These are phyloP conservation scores for Lasiosphaeria ovina DNA, from an alignment of 495 filamentous ascomycete genomes.

Conservation along the genomic window DNA sequence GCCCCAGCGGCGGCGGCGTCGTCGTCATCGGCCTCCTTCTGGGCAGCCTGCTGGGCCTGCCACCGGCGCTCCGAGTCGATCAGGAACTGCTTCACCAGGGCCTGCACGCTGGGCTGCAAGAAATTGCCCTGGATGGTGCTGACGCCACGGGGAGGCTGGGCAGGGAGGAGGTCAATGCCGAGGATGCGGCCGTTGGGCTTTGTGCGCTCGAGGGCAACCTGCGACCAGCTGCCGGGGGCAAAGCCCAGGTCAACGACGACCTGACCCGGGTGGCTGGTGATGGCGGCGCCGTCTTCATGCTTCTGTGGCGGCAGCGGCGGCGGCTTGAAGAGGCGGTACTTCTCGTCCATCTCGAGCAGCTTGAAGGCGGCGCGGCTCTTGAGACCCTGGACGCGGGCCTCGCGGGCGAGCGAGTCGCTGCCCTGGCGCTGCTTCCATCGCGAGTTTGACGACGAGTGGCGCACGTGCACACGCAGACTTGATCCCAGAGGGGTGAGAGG, in stretches of 20 bases:
- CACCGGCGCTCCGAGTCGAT: slow-evolving; percentile 53
- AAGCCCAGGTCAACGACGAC: slow-evolving; percentile 92
- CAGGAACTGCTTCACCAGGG: slow-evolving; percentile 71
- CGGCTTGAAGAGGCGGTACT: slow-evolving; percentile 69
- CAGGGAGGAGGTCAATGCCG: slow-evolving; percentile 90
- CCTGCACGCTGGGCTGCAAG: slow-evolving; percentile 65
- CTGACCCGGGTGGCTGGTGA: slow-evolving; percentile 48
- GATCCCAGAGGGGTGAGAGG: slow-evolving; percentile 5
- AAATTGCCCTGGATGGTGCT: slow-evolving; percentile 95
- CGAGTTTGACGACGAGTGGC: slow-evolving; percentile 63
- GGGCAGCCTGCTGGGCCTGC: background rate
- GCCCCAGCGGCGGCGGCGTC: no score
- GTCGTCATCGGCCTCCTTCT: slow-evolving; percentile 18
- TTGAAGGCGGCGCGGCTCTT: slow-evolving; percentile 94
- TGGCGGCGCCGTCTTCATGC: no score
- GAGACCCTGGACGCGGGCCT: slow-evolving; percentile 70
- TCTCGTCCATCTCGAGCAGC: slow-evolving; percentile 80
- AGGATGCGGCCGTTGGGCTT: slow-evolving; percentile 74
- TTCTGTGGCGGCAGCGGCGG: background rate
- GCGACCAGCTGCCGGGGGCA: slow-evolving; percentile 92
- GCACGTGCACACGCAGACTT: slow-evolving; percentile 6
- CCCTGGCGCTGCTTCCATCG: slow-evolving; percentile 79
- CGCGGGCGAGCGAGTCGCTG: slow-evolving; percentile 64
- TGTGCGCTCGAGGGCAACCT: slow-evolving; percentile 84
- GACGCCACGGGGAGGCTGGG: slow-evolving; percentile 82